Conservation (phyloP, 805 yeast genomes). For the Pichia manshurica region DNA sequence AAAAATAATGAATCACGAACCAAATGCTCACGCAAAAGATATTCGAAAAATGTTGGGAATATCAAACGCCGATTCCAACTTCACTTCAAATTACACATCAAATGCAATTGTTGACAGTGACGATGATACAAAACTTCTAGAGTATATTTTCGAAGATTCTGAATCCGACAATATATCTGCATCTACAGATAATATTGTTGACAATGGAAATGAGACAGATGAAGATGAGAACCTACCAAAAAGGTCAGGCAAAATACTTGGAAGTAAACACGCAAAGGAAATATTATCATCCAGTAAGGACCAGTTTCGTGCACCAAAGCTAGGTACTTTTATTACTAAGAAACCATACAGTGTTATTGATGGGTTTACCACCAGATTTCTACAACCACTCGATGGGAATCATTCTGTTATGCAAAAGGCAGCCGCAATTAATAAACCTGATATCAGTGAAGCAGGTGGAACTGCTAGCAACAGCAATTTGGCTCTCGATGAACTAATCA, state of each 20-base stretch:
- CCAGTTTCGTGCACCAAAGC: constrained; percentile 82
- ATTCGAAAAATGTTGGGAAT: constrained; percentile 16
- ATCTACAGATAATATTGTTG: constrained; percentile 18
- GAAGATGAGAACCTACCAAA: constrained; percentile 83
- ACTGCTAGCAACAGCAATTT: constrained; percentile 10
- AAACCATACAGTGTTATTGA: constrained; percentile 93
- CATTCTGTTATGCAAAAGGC: constrained; percentile 25
- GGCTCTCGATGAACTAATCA: constrained; percentile 71
- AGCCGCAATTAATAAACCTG: constrained; percentile 3
- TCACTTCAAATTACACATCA: constrained; percentile 13
- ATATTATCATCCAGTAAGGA: constrained; percentile 82
- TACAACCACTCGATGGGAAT: constrained; percentile 41
- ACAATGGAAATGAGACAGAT: constrained; percentile 89
- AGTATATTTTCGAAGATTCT: constrained; percentile 51
- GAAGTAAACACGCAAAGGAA: constrained; percentile 85
- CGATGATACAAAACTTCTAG: constrained; percentile 65
- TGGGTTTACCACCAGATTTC: constrained; percentile 83
- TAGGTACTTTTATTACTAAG: constrained; percentile 83
- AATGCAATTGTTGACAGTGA: constrained; percentile 16
- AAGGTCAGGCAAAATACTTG: constrained; percentile 54
- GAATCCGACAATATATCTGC: constrained; percentile 23
- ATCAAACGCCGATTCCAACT: constrained; percentile 13
- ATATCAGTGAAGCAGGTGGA: background rate
- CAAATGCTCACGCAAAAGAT: constrained; percentile 24
- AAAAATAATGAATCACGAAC: background rate